phyloP scores from a whole-genome alignment of 2,329 filamentous ascomycete species.

The Fusarium aywerte region DNA sequence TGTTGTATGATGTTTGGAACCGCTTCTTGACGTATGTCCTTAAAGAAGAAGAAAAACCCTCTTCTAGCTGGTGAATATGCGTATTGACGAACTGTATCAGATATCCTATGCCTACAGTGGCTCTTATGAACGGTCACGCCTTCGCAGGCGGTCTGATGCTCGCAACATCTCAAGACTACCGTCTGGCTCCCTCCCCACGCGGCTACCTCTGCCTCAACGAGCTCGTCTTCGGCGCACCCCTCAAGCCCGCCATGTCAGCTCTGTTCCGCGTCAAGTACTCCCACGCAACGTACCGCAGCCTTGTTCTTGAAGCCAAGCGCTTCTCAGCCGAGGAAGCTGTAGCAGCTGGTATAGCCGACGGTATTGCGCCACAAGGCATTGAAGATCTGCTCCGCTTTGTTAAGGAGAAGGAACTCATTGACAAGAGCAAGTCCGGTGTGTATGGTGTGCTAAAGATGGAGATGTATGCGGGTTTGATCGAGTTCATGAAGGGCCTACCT shows the following conservation, averaged over 20 bases:
- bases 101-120: slow-evolving; percentile 84
- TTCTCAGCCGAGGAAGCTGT: slow-evolving; percentile 73
- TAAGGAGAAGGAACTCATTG: slow-evolving; percentile 65
- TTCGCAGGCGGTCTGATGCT: slow-evolving; percentile 87
- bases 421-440: slow-evolving; percentile 71
- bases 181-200: slow-evolving; percentile 74
- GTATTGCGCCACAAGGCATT: slow-evolving; percentile 66
- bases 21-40: slow-evolving; percentile 59
- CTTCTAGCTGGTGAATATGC: background rate
- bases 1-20: slow-evolving; percentile 72
- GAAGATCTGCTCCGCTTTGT: slow-evolving; percentile 72
- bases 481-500: slow-evolving; percentile 63
- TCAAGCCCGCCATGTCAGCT: slow-evolving; percentile 77
- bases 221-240: slow-evolving; percentile 80
- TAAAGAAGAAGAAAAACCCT: background rate
- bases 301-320: slow-evolving; percentile 79
- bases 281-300: slow-evolving; percentile 65
- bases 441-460: slow-evolving; percentile 79
- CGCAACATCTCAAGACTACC: slow-evolving; percentile 85
- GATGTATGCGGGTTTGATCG: slow-evolving; percentile 76
- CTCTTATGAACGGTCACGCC: slow-evolving; percentile 82
- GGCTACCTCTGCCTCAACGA: slow-evolving; percentile 87
- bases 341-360: slow-evolving; percentile 75
- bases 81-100: slow-evolving; percentile 27
- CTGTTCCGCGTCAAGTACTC: slow-evolving; percentile 78